Base-by-base conservation (phyloP, 169 alveolate species). In the Plasmodium gallinaceum region DNA sequence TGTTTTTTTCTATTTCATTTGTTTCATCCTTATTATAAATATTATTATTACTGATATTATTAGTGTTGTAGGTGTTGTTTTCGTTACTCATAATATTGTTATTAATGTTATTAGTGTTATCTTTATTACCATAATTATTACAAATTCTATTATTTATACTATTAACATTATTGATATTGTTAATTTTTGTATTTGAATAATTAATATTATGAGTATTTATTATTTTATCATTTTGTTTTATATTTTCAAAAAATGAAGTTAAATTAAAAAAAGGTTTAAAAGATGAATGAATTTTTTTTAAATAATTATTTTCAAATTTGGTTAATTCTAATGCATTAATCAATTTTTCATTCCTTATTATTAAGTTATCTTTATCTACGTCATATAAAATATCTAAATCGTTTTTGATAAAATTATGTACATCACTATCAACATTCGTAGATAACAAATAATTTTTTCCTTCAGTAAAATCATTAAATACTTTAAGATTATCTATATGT, bases 241-340 rank as follows among this genome's bases (percentile, higher is more conserved):
- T 57, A 37, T 60, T 80, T 61, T 80, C 83, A 80, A 80, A 80
- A 6, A 68, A 32, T 5, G 83, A 80, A 80, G 83, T 54, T 43
- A 68, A 80, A 65, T 65, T 80, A 68, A 80, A 66, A 61, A 80
- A 80, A 54, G 71, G 54, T 80, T 66, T 70, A 68, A 54, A 80
- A 68, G 24, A 16, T 37, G 72, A 80, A 46, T 66, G 54, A 51
- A 80, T 43, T 45, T 61, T 71, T 46, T 80, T 80, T 72, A 80
- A 37, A 48, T 80, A 69, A 68, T 68, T 80, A 80, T 68, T 68
- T 80, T 80, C 90, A 80, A 52, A 80, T 80, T 52, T 80, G 14
- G 90, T 80, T 60, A 80, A 80, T 22, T 61, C 68, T 57, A 80
- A 80, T 66, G 52, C 80, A 57, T 68, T 57, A 5, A 54, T 62